Base-by-base conservation (phyloP, 345 rosid genomes). In the Eutrema japonicum region DNA sequence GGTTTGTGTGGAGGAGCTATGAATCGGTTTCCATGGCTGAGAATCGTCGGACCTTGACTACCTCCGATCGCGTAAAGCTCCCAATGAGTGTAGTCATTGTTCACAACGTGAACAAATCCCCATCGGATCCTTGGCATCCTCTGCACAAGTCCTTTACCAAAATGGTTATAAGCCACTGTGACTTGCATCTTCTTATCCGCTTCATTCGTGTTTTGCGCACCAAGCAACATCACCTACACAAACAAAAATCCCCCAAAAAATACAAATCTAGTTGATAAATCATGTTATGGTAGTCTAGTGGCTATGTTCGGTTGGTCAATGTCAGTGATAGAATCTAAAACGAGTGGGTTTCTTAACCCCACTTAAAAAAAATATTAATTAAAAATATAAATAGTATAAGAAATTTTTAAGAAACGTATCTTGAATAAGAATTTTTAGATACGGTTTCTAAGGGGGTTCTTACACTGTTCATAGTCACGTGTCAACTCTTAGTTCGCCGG, bases 11-110 rank as follows among this genome's bases (percentile, higher is more conserved):
- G 49, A 60, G 90, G 90, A 58, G 96, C 94, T 6, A 84, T 82
- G 83, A 86, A 90, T 37, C 92, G 71, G 70, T 90, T 87, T 35
- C 96, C 96, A 66, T 87, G 89, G 81, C 94, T 86, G 58, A 88
- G 71, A 51, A 88, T 84, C 49, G 90, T 90, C 1, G 96, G 96
- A 42, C 73, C 40, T 58, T 69, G 47, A 78, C 93, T 85, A 11
- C 96, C 96, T 22, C 96, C 92, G n/a, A 89, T 83, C 9, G 92
- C 92, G 55, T 89, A 89, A 86, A 85, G 86, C 37, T 70, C 77
- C 96, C 96, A 90, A 36, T 90, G 91, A 58, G 89, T 81, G 65
- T 88, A 90, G 72, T 90, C 93, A 75, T 90, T 88, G 72, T 90
- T 90, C 53, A 88, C 96, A 10, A 90, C 93, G 46, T 87, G 92